phyloP scores from a whole-genome alignment of 1,284 basidiomycete genomes.

The Ustanciosporium gigantosporum region DNA sequence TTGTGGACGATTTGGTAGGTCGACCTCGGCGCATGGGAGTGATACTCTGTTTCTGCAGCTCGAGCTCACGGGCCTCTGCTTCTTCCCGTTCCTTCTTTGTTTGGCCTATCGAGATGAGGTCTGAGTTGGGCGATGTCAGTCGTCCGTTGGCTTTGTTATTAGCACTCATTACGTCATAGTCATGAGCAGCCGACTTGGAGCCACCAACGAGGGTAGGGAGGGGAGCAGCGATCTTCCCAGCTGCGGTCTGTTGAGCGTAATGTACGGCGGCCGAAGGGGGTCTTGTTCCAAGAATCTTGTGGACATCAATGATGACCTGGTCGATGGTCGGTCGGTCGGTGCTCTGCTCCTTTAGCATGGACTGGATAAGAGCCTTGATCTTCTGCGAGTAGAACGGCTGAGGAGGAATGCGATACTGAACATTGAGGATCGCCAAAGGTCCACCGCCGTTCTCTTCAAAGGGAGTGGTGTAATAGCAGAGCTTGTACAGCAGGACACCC shows the following conservation, averaged over 20 bases:
- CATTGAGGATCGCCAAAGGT: conserved; percentile 91
- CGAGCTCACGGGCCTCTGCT: conserved; percentile 37
- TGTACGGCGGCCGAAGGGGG: conserved; percentile 40
- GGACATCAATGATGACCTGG: conserved; percentile 43
- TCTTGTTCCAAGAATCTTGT: conserved; percentile 41
- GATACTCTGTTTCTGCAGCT: conserved; percentile 48
- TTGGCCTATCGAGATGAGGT: conserved; percentile 40
- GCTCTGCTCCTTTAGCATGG: conserved; percentile 53
- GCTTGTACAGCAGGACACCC: conserved; percentile 77
- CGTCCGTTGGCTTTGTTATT: not conserved
- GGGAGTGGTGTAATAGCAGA: conserved; percentile 97
- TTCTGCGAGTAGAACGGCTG: conserved; percentile 85
- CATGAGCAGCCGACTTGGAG: not conserved
- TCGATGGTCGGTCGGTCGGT: conserved; percentile 46
- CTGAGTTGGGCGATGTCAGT: conserved; percentile 5
- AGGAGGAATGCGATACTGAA: conserved; percentile 74
- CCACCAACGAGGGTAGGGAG: conserved; percentile 24
- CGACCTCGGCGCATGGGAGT: conserved; percentile 62
- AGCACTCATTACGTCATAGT: not conserved
- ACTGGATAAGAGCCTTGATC: conserved; percentile 79
- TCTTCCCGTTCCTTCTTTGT: conserved; percentile 29
- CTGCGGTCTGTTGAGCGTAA: conserved; percentile 32
- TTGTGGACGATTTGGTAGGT: conserved; percentile 41
- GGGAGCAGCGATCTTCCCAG: conserved; percentile 29
- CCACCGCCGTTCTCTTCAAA: conserved; percentile 77